Evolutionary conservation across 2,329 filamentous ascomycete genomes (phyloP), one percentile per base, ranked within the genome.

Genomic region (Colletotrichum magnum): DNA sequence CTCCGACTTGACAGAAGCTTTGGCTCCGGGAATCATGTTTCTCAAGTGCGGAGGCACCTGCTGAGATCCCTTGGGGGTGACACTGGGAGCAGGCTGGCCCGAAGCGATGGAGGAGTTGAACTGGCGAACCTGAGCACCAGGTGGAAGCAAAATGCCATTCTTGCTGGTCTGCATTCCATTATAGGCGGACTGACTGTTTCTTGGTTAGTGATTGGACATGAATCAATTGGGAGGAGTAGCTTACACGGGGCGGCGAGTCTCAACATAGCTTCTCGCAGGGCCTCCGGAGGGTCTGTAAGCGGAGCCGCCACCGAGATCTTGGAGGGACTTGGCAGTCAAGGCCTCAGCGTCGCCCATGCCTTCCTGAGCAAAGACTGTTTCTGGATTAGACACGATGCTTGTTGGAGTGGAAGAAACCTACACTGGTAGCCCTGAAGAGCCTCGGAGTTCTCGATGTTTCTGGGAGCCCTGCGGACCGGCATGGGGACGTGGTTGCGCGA

Each of bases 331-430:
- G 36, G 78, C 78, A 5, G 63, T 70, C 5, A 68, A 68, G 6
- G 77, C 75, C 51, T 80, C 79, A 1, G 74, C 73, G 48, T 80
- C 79, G 3, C 79, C 53, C 21, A 80, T 78, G 1, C 52, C 63
- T 0, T 74, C 75, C 2, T 65, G 48, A 2, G 75, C 73, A 5
- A 78, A 73, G 6, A 64, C 73, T 74, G 28, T 43, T n/a, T 5
- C 4, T 50, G 36, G 52, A 70, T 39, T 43, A 43, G 15, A 50
- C 28, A 9, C 50, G 45, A 26, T 6, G 18, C 12, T 12, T 7
- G 45, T 21, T 50, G n/a, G 10, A 18, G 47, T 13, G 47, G 7
- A 24, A 50, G 12, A 9, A 41, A 47, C 54, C 7, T 24, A 54
- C 60, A 59, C 43, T 12, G 24, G 13, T 69, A 70, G 18, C 54